Conservation (phyloP, 2,329 filamentous ascomycete species). For the Aureobasidium pullulans region DNA sequence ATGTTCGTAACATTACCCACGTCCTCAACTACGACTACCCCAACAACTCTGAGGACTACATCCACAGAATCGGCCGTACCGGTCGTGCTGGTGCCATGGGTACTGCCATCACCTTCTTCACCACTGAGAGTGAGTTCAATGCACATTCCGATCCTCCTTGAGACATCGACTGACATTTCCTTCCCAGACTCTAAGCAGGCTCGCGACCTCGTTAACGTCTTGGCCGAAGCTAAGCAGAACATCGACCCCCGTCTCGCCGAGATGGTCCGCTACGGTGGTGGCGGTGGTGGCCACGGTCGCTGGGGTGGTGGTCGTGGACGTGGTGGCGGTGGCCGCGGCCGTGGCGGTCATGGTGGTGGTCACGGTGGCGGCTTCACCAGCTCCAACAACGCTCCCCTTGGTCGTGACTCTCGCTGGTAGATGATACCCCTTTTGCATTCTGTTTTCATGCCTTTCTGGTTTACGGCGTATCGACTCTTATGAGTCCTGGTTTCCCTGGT, state of each 20-base stretch:
- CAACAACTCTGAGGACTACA: conserved; percentile 74
- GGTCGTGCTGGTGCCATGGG: conserved; percentile 75
- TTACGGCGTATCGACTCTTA: background rate
- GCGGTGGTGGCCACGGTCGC: conserved; percentile 62
- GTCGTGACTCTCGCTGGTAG: conserved; percentile 52
- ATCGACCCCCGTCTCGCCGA: conserved; percentile 92
- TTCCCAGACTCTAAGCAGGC: conserved; percentile 53
- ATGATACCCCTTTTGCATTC: conserved; percentile 12
- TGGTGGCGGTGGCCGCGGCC: conserved; percentile 31
- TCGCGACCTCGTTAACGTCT: conserved; percentile 87
- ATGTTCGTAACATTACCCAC: conserved; percentile 99
- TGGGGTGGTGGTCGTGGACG: conserved; percentile 56
- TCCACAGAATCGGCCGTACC: conserved; percentile 62
- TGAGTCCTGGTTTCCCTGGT: background rate
- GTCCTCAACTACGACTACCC: conserved; percentile 99
- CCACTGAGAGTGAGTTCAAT: conserved; percentile 83
- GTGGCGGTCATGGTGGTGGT: conserved; percentile 36
- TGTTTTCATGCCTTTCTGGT: background rate
- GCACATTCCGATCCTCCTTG: conserved; percentile 5
- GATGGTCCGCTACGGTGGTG: conserved; percentile 89
- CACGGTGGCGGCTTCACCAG: conserved; percentile 36
- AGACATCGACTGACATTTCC: conserved; percentile 24
- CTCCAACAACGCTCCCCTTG: conserved; percentile 52
- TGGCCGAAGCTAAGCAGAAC: conserved; percentile 95
- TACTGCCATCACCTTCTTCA: conserved; percentile 97